Base-by-base conservation (phyloP, 768 basidiomycete species). In the Phylloporus rhodoxanthus region DNA sequence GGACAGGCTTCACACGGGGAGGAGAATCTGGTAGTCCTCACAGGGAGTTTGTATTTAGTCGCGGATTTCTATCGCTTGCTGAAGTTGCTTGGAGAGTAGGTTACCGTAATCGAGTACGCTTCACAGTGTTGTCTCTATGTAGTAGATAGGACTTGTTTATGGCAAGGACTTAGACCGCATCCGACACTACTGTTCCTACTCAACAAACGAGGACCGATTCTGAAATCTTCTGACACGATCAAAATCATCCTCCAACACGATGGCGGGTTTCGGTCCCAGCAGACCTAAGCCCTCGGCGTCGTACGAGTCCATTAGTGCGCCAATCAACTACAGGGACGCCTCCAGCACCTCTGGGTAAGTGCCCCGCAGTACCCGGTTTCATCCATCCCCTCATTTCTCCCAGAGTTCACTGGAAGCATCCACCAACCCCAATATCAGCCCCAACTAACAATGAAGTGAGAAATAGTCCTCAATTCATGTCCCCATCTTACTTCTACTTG, bases 41-140 rank as follows among this genome's bases (percentile, higher is more conserved):
- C 91, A 20, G 96, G 95, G 33, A 98, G 96, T 68, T 65, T 98
- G 59, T 99, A 99, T 69, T 78, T 97, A 33, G 90, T 92, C 1
- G 91, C 92, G 9, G 95, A 98, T 70, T 82, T 94, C 48, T 96
- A 95, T 71, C 73, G 92, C 49, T 57, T 84, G 25, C 11, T 65
- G 32, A 41, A 44, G 42, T 8, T 21, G 20, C 50, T 64, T 15
- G 53, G 28, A 39, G 51, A 33, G 44, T 61, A 44, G 26, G 9
- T 8, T 28, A 28, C 4, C 5, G 28, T 21, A 42, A 29, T 33
- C 4, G 9, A 19, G 19, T 20, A 29, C 11, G 2, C 8, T n/a
- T n/a, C n/a, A n/a, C n/a, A n/a, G n/a, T n/a, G n/a, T n/a, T n/a
- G n/a, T n/a, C n/a, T n/a, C n/a, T n/a, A n/a, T 23, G 42, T 41